A percentile compares a stretch with the other conserved stretches of the same genome.
These are phyloP conservation scores for Hericium erinaceus DNA, from an alignment of 768 basidiomycete species.

Conservation along the genomic window DNA sequence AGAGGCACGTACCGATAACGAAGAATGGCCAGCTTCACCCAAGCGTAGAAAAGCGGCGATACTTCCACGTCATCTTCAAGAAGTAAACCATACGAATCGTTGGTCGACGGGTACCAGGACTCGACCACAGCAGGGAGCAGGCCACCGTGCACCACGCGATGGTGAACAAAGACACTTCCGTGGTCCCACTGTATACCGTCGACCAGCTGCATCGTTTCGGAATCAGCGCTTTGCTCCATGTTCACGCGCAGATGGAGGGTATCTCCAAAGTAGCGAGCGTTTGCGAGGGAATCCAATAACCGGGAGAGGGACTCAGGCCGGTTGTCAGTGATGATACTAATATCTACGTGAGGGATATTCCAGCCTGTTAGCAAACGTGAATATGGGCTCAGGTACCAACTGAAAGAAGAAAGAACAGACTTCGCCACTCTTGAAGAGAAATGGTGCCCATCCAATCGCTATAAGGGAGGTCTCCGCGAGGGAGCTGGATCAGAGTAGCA, in stretches of 20 bases:
- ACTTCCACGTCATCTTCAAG: conserved; percentile 85
- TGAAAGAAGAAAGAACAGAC: conserved; percentile 26
- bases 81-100: conserved; percentile 69
- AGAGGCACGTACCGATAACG: conserved; percentile 48
- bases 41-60: conserved; percentile 78
- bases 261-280: conserved; percentile 62
- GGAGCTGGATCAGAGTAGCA: conserved; percentile 33
- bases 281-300: conserved; percentile 51
- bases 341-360: conserved; percentile 58
- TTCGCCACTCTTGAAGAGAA: conserved; percentile 45
- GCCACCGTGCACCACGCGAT: conserved; percentile 71
- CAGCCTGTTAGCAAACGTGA: conserved; percentile 43
- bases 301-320: conserved; percentile 63
- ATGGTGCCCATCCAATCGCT: conserved; percentile 57
- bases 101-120: conserved; percentile 75
- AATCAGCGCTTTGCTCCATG: conserved; percentile 66
- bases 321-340: conserved; percentile 71
- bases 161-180: conserved; percentile 53
- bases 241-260: conserved; percentile 55
- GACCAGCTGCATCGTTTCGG: conserved; percentile 44
- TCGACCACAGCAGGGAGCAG: conserved; percentile 79
- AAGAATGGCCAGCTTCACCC: conserved; percentile 73
- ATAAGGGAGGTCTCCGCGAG: conserved; percentile 38
- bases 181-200: conserved; percentile 48
- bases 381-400: conserved; percentile 2